Conservation (phyloP, 306 rosid species). For the Leucaena leucocephala region DNA sequence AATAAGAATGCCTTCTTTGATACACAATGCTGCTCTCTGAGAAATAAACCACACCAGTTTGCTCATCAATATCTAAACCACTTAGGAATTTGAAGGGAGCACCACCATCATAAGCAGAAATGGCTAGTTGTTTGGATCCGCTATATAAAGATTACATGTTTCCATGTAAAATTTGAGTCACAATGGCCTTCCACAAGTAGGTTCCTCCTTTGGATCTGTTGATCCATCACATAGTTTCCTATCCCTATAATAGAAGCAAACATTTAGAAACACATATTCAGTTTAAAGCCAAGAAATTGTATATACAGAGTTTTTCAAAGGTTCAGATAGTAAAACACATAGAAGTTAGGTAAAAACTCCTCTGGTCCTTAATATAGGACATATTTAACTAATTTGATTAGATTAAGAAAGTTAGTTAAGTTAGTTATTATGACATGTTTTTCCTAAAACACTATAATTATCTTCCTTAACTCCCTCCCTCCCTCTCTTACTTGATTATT, state of each 20-base stretch:
- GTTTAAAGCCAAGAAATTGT: neutral
- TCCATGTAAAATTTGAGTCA: constrained; percentile 32
- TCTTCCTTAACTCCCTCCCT: too few relatives aligned
- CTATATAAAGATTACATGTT: constrained; percentile 27
- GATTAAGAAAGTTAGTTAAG: too few relatives aligned
- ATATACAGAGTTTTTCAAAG: neutral
- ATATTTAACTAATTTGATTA: too few relatives aligned
- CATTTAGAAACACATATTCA: neutral
- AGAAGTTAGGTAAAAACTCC: neutral
- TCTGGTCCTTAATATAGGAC: too few relatives aligned
- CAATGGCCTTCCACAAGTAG: constrained; percentile 59
- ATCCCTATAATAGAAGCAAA: constrained; percentile 28
- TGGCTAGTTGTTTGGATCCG: constrained; percentile 44
- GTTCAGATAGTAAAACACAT: neutral
- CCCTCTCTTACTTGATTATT: too few relatives aligned
- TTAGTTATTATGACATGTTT: too few relatives aligned
- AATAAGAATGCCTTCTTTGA: too few relatives aligned
- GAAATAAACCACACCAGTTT: constrained; percentile 51
- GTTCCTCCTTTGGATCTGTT: constrained; percentile 37
- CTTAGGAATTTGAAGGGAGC: constrained; percentile 46
- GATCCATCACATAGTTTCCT: constrained; percentile 53
- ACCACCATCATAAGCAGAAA: constrained; percentile 38
- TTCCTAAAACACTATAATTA: too few relatives aligned
- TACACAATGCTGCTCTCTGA: constrained; percentile 37
- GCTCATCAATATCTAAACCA: constrained; percentile 49